Evolutionary conservation across 2,329 filamentous ascomycete species (phyloP).

Genomic region (Xylariaceae sp.): DNA sequence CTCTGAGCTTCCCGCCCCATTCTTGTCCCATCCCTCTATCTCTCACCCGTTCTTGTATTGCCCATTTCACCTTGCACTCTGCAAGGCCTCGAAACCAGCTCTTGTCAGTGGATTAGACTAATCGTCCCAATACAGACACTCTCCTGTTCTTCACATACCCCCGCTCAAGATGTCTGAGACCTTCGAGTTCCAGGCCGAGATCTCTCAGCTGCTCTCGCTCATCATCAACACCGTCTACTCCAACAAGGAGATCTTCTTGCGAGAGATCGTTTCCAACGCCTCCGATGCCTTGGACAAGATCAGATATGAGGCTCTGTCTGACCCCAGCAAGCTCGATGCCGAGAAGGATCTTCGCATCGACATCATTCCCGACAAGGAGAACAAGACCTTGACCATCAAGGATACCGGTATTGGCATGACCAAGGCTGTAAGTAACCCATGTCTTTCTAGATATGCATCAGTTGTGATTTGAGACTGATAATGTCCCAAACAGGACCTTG

Average conservation of each 20-base stretch:
- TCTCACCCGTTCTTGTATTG: background rate
- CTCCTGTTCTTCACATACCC: background rate
- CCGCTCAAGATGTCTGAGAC: slow-evolving; percentile 75
- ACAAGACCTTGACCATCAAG: slow-evolving; percentile 94
- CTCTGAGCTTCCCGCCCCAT: too few species aligned
- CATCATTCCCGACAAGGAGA: slow-evolving; percentile 96
- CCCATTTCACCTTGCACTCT: background rate
- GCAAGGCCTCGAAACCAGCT: background rate
- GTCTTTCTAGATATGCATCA: background rate
- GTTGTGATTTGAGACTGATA: slow-evolving; percentile 36
- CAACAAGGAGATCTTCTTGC: slow-evolving; percentile 99
- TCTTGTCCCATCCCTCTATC: too few species aligned
- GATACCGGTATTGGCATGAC: slow-evolving; percentile 99
- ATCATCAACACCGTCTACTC: slow-evolving; percentile 99
- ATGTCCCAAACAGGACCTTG: slow-evolving; percentile 67
- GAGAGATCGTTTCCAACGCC: slow-evolving; percentile 97
- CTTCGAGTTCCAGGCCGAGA: slow-evolving; percentile 99
- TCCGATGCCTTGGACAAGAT: slow-evolving; percentile 99
- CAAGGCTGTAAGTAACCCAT: slow-evolving; percentile 78
- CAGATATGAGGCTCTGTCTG: slow-evolving; percentile 95
- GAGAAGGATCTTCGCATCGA: slow-evolving; percentile 98
- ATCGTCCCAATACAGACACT: slow-evolving; percentile 9
- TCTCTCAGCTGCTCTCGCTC: slow-evolving; percentile 98
- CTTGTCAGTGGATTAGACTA: too few species aligned
- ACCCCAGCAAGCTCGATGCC: slow-evolving; percentile 94